Base-by-base conservation (phyloP, 208 protist species). In the Kentomonas sorsogonicus region DNA sequence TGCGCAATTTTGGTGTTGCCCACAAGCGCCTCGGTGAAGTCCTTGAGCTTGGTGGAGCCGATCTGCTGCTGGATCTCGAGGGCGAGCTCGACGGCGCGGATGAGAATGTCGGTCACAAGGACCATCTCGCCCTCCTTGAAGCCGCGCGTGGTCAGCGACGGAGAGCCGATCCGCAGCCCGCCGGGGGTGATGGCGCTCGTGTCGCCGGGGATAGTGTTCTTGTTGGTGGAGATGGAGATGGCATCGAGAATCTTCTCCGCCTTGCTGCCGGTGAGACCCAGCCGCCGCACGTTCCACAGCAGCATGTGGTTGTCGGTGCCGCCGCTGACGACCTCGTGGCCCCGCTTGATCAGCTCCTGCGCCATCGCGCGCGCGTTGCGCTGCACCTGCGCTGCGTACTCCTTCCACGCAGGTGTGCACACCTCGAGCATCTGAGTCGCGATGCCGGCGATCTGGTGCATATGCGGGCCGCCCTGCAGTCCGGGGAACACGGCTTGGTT, bases 291-390 rank as follows among this genome's bases (percentile, higher is more conserved):
- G 75, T 99, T 98, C 94, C 94, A 98, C 10, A 99, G 83, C 11
- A 99, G 58, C 23, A 99, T 66, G 75, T 99, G 98, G 76, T 99
- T 99, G 58, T 99, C 97, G 2, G 97, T 99, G 46, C 97, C 97
- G 34, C 83, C 83, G 0, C 95, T 97, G 1, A 98, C 94, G n/a
- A 99, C 55, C 23, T 64, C 72, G 74, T 98, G 94, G 26, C 97
- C 97, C 31, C 72, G 55, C 1, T 74, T 58, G 18, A 81, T 71
- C 2, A 99, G 71, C 30, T 30, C 62, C 2, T 71, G 65, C 4
- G 93, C 91, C 11, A 99, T 61, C 0, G 74, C 60, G 22, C 72
- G 44, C 4, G 91, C 79, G 79, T 99, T 99, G 11, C 36, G 39
- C 58, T 91, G 72, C 11, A 98, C 91, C 67, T 97, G 93, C 50